Evolutionary conservation across 2,329 filamentous ascomycete species (phyloP).

Genomic region (Dactylellina drechsleri): DNA sequence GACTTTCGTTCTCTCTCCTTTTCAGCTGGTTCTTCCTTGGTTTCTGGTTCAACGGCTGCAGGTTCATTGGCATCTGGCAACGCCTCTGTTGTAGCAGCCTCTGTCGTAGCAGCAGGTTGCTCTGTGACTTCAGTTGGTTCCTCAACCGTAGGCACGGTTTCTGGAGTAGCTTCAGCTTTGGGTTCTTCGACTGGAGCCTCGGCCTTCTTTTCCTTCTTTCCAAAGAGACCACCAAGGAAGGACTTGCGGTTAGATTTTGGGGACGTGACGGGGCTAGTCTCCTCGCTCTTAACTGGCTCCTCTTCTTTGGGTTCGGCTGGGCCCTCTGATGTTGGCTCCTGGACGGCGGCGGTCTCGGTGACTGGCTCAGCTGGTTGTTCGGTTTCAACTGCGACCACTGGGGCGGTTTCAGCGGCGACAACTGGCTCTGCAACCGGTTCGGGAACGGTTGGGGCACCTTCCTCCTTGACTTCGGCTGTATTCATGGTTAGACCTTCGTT

Average conservation of each 20-base stretch:
- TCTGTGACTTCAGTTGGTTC: slow-evolving; percentile 6
- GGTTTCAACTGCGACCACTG: slow-evolving; percentile 27
- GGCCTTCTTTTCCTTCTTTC: slow-evolving; percentile 42
- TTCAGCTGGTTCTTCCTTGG: slow-evolving; percentile 22
- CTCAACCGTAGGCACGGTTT: slow-evolving; percentile 8
- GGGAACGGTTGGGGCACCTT: slow-evolving; percentile 51
- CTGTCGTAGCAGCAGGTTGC: slow-evolving; percentile 23
- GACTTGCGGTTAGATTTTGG: slow-evolving; percentile 49
- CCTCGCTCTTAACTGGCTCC: slow-evolving; percentile 38
- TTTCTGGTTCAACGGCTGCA: slow-evolving; percentile 5
- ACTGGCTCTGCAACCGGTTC: slow-evolving; percentile 49
- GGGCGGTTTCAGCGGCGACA: slow-evolving; percentile 58
- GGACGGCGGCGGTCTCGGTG: slow-evolving; percentile 8
- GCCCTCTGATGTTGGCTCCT: slow-evolving; percentile 16
- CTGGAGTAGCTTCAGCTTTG: slow-evolving; percentile 14
- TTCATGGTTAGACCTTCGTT: slow-evolving; percentile 22
- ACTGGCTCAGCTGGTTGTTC: slow-evolving; percentile 57
- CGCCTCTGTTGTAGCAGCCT: slow-evolving; percentile 23
- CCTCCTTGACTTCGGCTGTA: slow-evolving; percentile 58
- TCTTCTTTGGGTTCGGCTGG: slow-evolving; percentile 54
- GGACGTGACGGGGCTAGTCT: slow-evolving; percentile 45
- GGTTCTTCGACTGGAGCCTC: slow-evolving; percentile 40
- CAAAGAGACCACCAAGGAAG: slow-evolving; percentile 41
- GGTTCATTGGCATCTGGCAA: slow-evolving; percentile 22
- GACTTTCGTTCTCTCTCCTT: background rate